Evolutionary conservation across 495 filamentous ascomycete species (phyloP).

Genomic region (Neurospora terricola): DNA sequence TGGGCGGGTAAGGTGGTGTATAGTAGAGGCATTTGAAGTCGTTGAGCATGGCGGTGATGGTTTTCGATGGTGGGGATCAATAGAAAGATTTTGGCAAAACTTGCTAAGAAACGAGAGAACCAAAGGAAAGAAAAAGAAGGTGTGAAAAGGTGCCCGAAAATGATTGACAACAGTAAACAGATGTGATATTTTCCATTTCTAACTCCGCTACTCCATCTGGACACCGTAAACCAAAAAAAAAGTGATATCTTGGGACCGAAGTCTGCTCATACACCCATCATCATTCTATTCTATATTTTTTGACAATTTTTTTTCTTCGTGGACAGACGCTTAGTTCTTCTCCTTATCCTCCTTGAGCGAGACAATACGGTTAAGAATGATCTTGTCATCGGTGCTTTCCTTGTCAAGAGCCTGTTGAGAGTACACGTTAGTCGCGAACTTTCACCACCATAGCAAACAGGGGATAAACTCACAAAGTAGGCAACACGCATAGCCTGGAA

Average conservation of each 20-base stretch:
- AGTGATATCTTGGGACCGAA: background rate
- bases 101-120: no score
- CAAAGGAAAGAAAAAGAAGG: no score
- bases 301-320: background rate
- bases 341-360: slow-evolving; percentile 82
- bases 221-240: background rate
- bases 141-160: no score
- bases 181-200: background rate
- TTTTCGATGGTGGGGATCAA: no score
- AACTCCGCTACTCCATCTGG: background rate
- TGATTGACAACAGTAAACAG: no score
- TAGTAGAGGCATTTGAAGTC: no score
- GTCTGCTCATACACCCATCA: background rate
- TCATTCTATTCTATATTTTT: background rate
- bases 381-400: slow-evolving; percentile 63
- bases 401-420: slow-evolving; percentile 65
- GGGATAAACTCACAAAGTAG: slow-evolving; percentile 68
- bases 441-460: no score
- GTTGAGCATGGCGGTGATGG: no score
- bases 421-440: no score
- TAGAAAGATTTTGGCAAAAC: no score
- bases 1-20: no score
- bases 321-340: slow-evolving; percentile 37
- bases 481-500: slow-evolving; percentile 91
- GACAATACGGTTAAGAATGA: slow-evolving; percentile 88